These are phyloP conservation scores for Gymnopilus dilepis DNA, from an alignment of 768 basidiomycete genomes.

Conservation along the genomic window DNA sequence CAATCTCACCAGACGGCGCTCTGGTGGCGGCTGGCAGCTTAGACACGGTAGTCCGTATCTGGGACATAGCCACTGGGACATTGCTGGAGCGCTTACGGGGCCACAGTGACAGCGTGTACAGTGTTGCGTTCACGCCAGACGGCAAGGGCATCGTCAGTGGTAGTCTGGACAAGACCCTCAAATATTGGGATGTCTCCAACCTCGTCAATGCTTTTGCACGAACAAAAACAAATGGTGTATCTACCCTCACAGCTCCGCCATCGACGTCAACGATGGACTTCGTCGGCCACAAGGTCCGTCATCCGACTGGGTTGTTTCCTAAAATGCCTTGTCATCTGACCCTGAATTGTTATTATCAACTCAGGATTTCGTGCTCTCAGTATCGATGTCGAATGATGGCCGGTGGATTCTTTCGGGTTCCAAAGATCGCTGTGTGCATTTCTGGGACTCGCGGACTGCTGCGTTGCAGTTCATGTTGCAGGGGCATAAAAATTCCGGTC, in stretches of 20 bases:
- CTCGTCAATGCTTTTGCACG: constrained; percentile 52
- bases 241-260: constrained; percentile 48
- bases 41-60: constrained; percentile 79
- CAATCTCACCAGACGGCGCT: constrained; percentile 76
- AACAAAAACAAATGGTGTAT: neutral
- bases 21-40: constrained; percentile 71
- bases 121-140: constrained; percentile 90
- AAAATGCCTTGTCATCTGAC: constrained; percentile 11
- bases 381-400: constrained; percentile 83
- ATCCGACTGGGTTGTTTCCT: neutral
- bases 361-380: constrained; percentile 61
- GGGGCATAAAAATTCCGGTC: constrained; percentile 36
- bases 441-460: constrained; percentile 80
- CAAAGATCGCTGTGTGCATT: constrained; percentile 94
- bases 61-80: constrained; percentile 71
- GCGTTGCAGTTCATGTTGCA: constrained; percentile 92
- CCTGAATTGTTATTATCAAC: neutral
- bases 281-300: constrained; percentile 86
- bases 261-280: constrained; percentile 56
- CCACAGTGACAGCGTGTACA: constrained; percentile 87
- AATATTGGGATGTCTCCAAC: constrained; percentile 84
- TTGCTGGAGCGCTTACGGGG: constrained; percentile 80
- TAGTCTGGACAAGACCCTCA: constrained; percentile 85
- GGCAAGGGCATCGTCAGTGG: constrained; percentile 90
- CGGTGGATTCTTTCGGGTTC: constrained; percentile 93